phyloP scores from a whole-genome alignment of 148 eudicot species.

The Persicaria tinctoria region DNA sequence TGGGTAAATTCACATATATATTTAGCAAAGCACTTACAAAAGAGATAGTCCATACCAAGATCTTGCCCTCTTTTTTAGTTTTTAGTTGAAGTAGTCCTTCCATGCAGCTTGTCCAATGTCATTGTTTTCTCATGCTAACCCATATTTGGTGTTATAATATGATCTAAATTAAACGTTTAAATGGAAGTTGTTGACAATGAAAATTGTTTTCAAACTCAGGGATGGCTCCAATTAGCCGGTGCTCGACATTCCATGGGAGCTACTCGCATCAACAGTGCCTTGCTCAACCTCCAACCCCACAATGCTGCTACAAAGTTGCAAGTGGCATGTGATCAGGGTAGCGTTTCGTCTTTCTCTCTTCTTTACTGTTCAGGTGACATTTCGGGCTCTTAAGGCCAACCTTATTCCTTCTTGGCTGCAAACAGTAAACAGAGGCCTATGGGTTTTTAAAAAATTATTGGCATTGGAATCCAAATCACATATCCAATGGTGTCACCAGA shows the following conservation, averaged over 20 bases:
- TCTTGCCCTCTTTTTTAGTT: background rate
- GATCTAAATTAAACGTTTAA: background rate
- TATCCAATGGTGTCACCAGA: background rate
- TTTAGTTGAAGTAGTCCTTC: background rate
- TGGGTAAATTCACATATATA: too few relatives aligned
- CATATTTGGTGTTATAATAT: background rate
- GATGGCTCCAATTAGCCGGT: conserved; percentile 72
- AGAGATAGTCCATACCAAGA: too few relatives aligned
- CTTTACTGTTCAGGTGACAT: background rate
- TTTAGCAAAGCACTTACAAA: too few relatives aligned
- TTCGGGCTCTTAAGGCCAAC: background rate
- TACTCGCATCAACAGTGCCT: conserved; percentile 57
- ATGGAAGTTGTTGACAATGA: background rate
- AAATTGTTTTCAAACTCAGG: conserved; percentile 31
- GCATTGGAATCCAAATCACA: too few relatives aligned
- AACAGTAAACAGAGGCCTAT: background rate
- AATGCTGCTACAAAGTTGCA: conserved; percentile 58
- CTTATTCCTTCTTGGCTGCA: background rate
- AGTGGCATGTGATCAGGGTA: conserved; percentile 44
- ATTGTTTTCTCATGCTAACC: background rate
- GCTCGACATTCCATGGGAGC: conserved; percentile 91
- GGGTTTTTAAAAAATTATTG: background rate
- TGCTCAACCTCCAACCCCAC: conserved; percentile 70
- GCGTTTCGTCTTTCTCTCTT: background rate
- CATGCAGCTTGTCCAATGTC: background rate